Evolutionary conservation across 2,329 filamentous ascomycete species (phyloP).

Genomic region (Orbilia javanica): DNA sequence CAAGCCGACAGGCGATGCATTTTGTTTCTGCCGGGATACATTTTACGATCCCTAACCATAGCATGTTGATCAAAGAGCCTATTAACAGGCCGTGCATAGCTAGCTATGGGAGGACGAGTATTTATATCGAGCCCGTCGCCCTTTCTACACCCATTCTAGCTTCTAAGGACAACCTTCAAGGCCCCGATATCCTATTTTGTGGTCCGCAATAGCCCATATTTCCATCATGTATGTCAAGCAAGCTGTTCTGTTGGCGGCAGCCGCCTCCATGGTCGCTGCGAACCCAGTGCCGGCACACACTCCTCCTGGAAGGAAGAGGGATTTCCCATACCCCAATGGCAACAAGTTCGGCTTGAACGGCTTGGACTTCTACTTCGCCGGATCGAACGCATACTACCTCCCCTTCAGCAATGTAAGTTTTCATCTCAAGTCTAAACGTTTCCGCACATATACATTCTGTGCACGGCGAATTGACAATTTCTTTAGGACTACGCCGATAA

Average conservation of each 20-base stretch:
- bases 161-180: slow-evolving; percentile 31
- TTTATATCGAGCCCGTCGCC: slow-evolving; percentile 46
- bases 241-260: slow-evolving; percentile 48
- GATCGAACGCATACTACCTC: slow-evolving; percentile 72
- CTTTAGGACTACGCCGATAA: slow-evolving; percentile 68
- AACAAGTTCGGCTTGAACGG: slow-evolving; percentile 71
- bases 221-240: slow-evolving; percentile 54
- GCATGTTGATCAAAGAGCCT: slow-evolving; percentile 33
- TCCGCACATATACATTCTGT: neutral
- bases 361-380: slow-evolving; percentile 71
- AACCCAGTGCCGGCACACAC: slow-evolving; percentile 45
- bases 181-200: slow-evolving; percentile 23
- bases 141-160: neutral
- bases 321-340: slow-evolving; percentile 67
- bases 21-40: slow-evolving; percentile 38
- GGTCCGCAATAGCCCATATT: slow-evolving; percentile 10
- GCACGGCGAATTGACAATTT: neutral
- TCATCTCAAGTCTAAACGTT: no score
- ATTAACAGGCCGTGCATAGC: slow-evolving; percentile 15
- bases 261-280: slow-evolving; percentile 53
- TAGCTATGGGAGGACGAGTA: slow-evolving; percentile 24
- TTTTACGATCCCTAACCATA: slow-evolving; percentile 36
- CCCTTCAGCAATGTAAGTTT: slow-evolving; percentile 69
- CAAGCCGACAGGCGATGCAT: slow-evolving; percentile 37
- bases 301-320: slow-evolving; percentile 58